Base-by-base conservation (phyloP, 2,329 filamentous ascomycete genomes). In the Bipolaris oryzae region DNA sequence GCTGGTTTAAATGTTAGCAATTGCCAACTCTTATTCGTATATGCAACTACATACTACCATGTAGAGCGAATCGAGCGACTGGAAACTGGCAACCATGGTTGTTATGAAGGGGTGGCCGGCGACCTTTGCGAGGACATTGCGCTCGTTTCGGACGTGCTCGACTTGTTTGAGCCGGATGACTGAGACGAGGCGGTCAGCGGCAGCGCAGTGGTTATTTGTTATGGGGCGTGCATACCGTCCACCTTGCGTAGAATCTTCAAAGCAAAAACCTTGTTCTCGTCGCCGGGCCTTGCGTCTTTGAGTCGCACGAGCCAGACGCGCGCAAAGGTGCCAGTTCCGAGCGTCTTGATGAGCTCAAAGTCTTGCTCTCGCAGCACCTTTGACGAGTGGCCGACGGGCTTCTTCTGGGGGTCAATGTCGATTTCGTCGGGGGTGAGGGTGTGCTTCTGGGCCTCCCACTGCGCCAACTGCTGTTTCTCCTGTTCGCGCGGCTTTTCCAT, bases 51-150 rank as follows among this genome's bases (percentile, higher is more conserved):
- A 64, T 77, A 84, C 81, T 62, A 94, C 84, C 84, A 94, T 90
- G 74, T 94, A 94, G 41, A 94, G 80, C 16, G 88, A 90, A 69
- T 92, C 89, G 67, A 82, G 80, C 77, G 94, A 90, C 71, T 91
- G 87, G 79, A 94, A 95, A 63, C 90, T 91, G 58, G 88, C 89
- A 47, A 89, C 82, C 71, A 94, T 84, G 60, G 85, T 88, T 50
- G 91, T 93, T 73, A 95, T 93, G 77, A 94, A 95, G 21, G 91
- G 91, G 72, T 93, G 88, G 21, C 90, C 90, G 44, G 89, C 87
- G 45, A 94, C 89, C 62, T 90, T 87, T 69, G 87, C 85, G 49
- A 95, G 85, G 65, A 94, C 88, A 61, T 87, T 85, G 67, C 90
- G 88, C 81, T 95, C 91, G 77, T 93, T 90, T 59, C 89, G 88